Evolutionary conservation across 1,139 yeast genomes (phyloP).

Genomic region (Debaryomyces subglobosus): DNA sequence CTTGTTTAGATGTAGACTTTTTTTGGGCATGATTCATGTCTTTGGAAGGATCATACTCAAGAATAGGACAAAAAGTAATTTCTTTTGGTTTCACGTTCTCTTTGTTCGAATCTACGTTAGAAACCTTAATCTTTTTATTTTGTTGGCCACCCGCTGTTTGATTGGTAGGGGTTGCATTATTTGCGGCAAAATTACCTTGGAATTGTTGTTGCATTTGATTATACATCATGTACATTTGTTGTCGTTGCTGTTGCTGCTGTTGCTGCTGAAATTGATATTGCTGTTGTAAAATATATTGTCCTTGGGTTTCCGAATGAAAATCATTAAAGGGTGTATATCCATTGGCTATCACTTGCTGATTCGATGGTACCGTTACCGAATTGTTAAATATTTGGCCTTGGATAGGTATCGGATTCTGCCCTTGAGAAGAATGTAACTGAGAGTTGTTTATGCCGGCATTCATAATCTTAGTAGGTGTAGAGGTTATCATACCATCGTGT

Average conservation of each 20-base stretch:
- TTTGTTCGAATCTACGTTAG: constrained; percentile 16
- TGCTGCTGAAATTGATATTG: constrained; percentile 14
- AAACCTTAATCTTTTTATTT: constrained; percentile 1
- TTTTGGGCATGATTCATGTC: constrained; percentile 24
- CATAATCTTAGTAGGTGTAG: constrained; percentile 19
- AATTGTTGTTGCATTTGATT: constrained; percentile 12
- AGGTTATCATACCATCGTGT: constrained; percentile 16
- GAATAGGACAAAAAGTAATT: constrained; percentile 45
- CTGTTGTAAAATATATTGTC: constrained; percentile 14
- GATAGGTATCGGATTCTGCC: constrained; percentile 1
- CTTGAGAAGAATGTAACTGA: neutral
- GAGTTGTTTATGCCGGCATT: constrained; percentile 3
- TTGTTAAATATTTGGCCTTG: neutral
- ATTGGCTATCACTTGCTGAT: constrained; percentile 27
- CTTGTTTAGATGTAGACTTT: constrained; percentile 19
- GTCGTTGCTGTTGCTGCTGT: constrained; percentile 12
- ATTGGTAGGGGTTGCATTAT: neutral
- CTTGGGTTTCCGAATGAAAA: constrained; percentile 23
- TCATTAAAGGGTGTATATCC: constrained; percentile 25
- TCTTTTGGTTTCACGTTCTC: constrained; percentile 30
- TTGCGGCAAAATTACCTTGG: constrained; percentile 5
- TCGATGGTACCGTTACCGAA: neutral
- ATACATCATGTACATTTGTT: constrained; percentile 12
- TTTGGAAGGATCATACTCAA: constrained; percentile 47
- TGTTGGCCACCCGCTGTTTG: neutral